These are phyloP conservation scores for Kodamaea fukazawae DNA, from an alignment of 805 yeast species.

Conservation along the genomic window DNA sequence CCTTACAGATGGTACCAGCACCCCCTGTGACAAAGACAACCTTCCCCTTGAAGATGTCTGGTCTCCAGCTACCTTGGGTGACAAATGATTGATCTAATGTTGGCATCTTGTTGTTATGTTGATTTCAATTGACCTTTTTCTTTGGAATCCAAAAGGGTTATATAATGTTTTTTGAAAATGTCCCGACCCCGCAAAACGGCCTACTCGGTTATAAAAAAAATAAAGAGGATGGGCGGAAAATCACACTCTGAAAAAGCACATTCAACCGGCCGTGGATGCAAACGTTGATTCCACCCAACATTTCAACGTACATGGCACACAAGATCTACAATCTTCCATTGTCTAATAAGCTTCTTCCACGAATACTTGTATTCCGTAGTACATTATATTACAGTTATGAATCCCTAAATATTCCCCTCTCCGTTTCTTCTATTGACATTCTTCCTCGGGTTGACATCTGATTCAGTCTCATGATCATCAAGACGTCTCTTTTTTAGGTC, in stretches of 20 bases:
- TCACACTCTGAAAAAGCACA: neutral
- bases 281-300: no score
- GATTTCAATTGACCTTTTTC: slow-evolving; percentile 1
- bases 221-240: no score
- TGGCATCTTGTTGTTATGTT: slow-evolving; percentile 18
- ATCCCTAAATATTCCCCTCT: neutral
- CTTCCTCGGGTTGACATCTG: slow-evolving; percentile 1
- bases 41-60: slow-evolving; percentile 27
- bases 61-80: slow-evolving; percentile 22
- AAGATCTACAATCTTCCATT: neutral
- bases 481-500: slow-evolving; percentile 9
- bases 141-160: neutral
- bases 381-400: neutral
- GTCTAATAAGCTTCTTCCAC: neutral
- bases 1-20: slow-evolving; percentile 29
- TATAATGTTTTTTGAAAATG: slow-evolving; percentile 7
- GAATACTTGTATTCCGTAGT: neutral
- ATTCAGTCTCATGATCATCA: slow-evolving; percentile 3
- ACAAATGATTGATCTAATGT: slow-evolving; percentile 20
- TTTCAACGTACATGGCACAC: neutral
- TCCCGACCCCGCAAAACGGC: neutral
- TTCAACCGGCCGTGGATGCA: neutral
- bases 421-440: neutral
- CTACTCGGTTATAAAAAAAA: neutral
- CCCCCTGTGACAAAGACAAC: slow-evolving; percentile 33